Percentiles rank a stretch among this genome's conserved stretches.
phyloP scores from a whole-genome alignment of 2,329 filamentous ascomycete genomes.

The Clonostachys solani region DNA sequence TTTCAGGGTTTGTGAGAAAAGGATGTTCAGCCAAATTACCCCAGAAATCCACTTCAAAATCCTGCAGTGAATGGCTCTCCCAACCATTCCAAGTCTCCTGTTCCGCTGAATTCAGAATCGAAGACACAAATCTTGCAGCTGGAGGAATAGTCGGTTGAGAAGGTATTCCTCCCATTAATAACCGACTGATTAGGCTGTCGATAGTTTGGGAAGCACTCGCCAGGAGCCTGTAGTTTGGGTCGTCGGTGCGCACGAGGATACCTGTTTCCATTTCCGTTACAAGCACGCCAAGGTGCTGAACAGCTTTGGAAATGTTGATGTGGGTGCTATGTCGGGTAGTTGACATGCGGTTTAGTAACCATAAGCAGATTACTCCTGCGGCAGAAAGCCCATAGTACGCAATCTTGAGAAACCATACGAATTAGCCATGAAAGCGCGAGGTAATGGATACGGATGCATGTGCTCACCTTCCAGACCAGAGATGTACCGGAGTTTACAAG shows the following conservation, averaged over 20 bases:
- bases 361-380: slow-evolving; percentile 9
- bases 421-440: no score
- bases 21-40: no score
- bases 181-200: slow-evolving; percentile 20
- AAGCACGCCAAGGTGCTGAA: slow-evolving; percentile 9
- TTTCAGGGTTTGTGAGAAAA: no score
- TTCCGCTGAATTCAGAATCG: no score
- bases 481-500: background rate
- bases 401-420: slow-evolving; percentile 1
- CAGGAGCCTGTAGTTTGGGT: slow-evolving; percentile 11
- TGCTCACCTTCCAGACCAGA: background rate
- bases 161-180: slow-evolving; percentile 13
- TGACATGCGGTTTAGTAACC: slow-evolving; percentile 5
- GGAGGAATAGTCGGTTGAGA: no score
- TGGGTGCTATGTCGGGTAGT: slow-evolving; percentile 1
- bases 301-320: slow-evolving; percentile 3
- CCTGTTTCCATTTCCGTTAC: slow-evolving; percentile 10
- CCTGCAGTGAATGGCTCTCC: no score
- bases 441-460: background rate
- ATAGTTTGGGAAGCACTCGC: slow-evolving; percentile 9
- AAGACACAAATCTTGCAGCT: no score
- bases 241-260: slow-evolving; percentile 7
- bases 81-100: no score
- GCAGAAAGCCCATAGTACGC: slow-evolving; percentile 10
- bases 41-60: no score